Percentiles rank a stretch among this genome's conserved stretches.
Evolutionary conservation across 345 rosid species (phyloP).

Genomic region (rapeseed (Brassica napus)): Da-Ae NC_063435.1:4567501-4568000

Average conservation of each 20-base stretch:
- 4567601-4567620: conserved; percentile 50
- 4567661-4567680: conserved; percentile 39
- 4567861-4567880: conserved; percentile 76
- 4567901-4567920: conserved; percentile 27
- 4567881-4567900: conserved; percentile 72
- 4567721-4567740: conserved; percentile 46
- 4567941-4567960: too few species aligned
- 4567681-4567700: conserved; percentile 40
- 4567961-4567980: background rate
- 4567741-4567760: conserved; percentile 64
- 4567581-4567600: conserved; percentile 43
- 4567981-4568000: conserved; percentile 9
- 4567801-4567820: conserved; percentile 51
- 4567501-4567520: conserved; percentile 51
- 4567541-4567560: conserved; percentile 54
- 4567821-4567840: conserved; percentile 48
- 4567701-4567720: conserved; percentile 42
- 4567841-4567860: conserved; percentile 70
- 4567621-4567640: conserved; percentile 86
- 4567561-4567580: conserved; percentile 73
- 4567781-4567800: conserved; percentile 50
- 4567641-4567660: conserved; percentile 73
- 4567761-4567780: conserved; percentile 57
- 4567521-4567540: conserved; percentile 52
- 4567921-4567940: too few species aligned